Percentiles rank a stretch among this genome's conserved stretches.
Evolutionary conservation across 2,329 filamentous ascomycete species (phyloP).

Genomic region (Domatiomyces globalis): DNA sequence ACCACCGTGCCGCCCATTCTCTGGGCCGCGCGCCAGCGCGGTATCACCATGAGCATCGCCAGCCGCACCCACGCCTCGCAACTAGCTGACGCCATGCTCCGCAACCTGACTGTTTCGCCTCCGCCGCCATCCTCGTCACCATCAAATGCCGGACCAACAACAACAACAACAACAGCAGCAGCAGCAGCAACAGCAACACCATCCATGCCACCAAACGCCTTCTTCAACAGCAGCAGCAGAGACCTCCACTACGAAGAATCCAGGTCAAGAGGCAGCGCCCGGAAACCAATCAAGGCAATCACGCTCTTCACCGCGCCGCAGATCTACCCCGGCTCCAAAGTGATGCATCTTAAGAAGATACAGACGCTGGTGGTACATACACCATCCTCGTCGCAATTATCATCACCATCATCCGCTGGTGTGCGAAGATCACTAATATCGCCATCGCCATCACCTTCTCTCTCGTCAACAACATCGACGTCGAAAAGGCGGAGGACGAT

Average conservation of each 20-base stretch:
- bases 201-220: conserved; percentile 52
- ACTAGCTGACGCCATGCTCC: conserved; percentile 66
- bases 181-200: conserved; percentile 47
- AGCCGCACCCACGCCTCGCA: conserved; percentile 69
- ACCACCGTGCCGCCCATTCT: conserved; percentile 54
- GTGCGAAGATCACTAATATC: not conserved
- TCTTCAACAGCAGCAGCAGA: not conserved
- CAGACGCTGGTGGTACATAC: conserved; percentile 35
- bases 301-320: conserved; percentile 45
- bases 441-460: too few relatives aligned
- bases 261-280: not conserved
- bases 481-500: too few relatives aligned
- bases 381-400: not conserved
- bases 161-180: conserved; percentile 23
- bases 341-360: conserved; percentile 66
- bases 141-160: conserved; percentile 20
- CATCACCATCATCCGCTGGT: not conserved
- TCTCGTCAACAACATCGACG: not conserved
- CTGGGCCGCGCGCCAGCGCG: conserved; percentile 41
- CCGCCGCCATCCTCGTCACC: conserved; percentile 6
- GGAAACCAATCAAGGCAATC: conserved; percentile 34
- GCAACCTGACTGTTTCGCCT: conserved; percentile 50
- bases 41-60: conserved; percentile 54
- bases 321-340: conserved; percentile 64
- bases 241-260: not conserved